Evolutionary conservation across 2,329 filamentous ascomycete genomes (phyloP), one percentile per base, ranked within the genome.

Genomic region (Juglanconis sp.): DNA sequence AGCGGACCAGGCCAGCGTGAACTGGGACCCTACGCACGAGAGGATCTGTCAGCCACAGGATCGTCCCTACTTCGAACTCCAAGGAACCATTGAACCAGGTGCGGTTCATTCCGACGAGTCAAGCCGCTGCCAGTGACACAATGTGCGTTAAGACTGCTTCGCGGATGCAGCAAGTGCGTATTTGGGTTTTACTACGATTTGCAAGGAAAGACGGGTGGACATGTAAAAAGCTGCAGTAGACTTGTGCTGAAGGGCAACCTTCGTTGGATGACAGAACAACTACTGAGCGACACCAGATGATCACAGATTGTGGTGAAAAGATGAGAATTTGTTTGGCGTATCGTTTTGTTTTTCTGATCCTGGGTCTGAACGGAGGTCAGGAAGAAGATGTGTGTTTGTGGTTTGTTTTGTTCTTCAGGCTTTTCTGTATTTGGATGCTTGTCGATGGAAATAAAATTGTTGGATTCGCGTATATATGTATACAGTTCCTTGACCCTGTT

Each of bases 221-320:
- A 58, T 54, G 55, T 54, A 58, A 57, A 50, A 35, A 46, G n/a
- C 7, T 54, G 54, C 40, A 61, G 36, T 11, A 61, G 8, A 55
- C 31, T 60, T 61, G 59, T 58, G 58, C 40, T 47, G 59, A 58
- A 35, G 55, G 59, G 59, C 59, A 35, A 58, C 59, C 59, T 61
- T 61, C 55, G 48, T 60, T 57, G 53, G 58, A 57, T 52, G 48
- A 60, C 58, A 57, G 58, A 34, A 60, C 58, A 60, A 49, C 13
- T 51, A 17, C 30, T 32, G 36, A 53, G 52, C 57, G 44, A 54
- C 53, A 53, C 48, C 36, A 54, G 24, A 34, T 8, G 24, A 31
- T 48, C 9, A 48, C 46, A 31, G 46, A 48, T 46, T 24, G 5
- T 46, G 38, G 38, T 42, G 38, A 15, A 17, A 24, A 30, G 42